These are phyloP conservation scores for Litchi chinensis DNA, from an alignment of 345 rosid species.

Conservation along the genomic window DNA sequence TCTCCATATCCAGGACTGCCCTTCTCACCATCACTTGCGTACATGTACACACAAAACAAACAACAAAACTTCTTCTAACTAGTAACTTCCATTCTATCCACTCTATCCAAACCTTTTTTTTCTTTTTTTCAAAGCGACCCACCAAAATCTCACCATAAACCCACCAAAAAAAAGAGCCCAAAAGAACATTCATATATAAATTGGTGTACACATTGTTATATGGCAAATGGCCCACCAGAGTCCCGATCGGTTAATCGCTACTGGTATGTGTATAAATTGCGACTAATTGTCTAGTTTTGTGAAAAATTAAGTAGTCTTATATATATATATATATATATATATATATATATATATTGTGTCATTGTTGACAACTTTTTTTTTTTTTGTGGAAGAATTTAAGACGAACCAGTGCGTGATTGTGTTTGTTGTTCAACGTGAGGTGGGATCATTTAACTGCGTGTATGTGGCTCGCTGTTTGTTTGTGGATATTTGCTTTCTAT, in stretches of 20 bases:
- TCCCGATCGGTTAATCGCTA: slow-evolving; percentile 32
- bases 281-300: neutral
- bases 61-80: neutral
- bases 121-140: neutral
- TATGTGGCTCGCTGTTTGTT: neutral
- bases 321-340: too few relatives aligned
- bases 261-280: slow-evolving; percentile 25
- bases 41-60: neutral
- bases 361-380: neutral
- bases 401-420: neutral
- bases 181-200: neutral
- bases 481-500: neutral
- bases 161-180: slow-evolving; percentile 19
- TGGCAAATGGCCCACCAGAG: slow-evolving; percentile 21
- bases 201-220: neutral
- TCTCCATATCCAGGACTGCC: neutral
- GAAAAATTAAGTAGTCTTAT: neutral
- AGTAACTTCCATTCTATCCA: slow-evolving; percentile 18
- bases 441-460: neutral
- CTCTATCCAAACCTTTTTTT: neutral
- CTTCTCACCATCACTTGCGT: neutral
- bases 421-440: neutral
- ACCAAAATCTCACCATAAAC: slow-evolving; percentile 19
- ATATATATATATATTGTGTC: too few relatives aligned
- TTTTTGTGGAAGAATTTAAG: neutral